phyloP scores from a whole-genome alignment of 2,329 filamentous ascomycete genomes.

The Neospermospora avenae region DNA sequence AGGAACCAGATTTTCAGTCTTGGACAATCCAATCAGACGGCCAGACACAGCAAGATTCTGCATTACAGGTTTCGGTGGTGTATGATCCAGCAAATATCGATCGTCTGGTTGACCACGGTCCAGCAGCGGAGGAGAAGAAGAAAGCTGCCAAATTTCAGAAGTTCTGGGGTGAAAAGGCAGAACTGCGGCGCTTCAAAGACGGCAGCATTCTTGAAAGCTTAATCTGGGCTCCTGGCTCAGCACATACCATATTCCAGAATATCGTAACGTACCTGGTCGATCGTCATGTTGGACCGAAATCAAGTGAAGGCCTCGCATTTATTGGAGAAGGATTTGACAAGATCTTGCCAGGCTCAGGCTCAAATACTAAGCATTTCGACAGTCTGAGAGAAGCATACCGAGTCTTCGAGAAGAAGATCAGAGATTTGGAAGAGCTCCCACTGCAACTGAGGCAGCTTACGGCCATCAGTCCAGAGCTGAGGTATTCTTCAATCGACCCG shows the following conservation, averaged over 20 bases:
- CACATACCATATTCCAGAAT: constrained; percentile 68
- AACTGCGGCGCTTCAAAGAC: constrained; percentile 91
- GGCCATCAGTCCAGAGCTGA: constrained; percentile 67
- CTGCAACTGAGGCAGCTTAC: constrained; percentile 81
- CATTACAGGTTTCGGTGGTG: constrained; percentile 62
- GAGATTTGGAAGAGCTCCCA: constrained; percentile 76
- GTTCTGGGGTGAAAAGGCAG: constrained; percentile 94
- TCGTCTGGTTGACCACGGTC: constrained; percentile 83
- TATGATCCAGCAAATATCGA: constrained; percentile 70
- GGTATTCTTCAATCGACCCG: constrained; percentile 64
- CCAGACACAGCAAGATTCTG: constrained; percentile 33
- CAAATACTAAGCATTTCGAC: constrained; percentile 56
- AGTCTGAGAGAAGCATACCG: constrained; percentile 67
- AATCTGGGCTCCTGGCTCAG: constrained; percentile 70
- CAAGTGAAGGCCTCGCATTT: constrained; percentile 40
- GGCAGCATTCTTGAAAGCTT: constrained; percentile 91
- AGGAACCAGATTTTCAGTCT: constrained; percentile 37
- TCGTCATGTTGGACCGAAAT: constrained; percentile 62
- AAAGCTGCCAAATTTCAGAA: constrained; percentile 77
- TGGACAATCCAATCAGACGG: constrained; percentile 48
- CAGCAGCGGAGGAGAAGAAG: constrained; percentile 78
- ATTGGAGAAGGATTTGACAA: constrained; percentile 44
- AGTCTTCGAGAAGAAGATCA: constrained; percentile 71
- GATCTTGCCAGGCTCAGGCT: constrained; percentile 38
- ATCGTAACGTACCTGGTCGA: constrained; percentile 71